Base-by-base conservation (phyloP, 2,329 filamentous ascomycete species). In the Fulvia fulva region DNA sequence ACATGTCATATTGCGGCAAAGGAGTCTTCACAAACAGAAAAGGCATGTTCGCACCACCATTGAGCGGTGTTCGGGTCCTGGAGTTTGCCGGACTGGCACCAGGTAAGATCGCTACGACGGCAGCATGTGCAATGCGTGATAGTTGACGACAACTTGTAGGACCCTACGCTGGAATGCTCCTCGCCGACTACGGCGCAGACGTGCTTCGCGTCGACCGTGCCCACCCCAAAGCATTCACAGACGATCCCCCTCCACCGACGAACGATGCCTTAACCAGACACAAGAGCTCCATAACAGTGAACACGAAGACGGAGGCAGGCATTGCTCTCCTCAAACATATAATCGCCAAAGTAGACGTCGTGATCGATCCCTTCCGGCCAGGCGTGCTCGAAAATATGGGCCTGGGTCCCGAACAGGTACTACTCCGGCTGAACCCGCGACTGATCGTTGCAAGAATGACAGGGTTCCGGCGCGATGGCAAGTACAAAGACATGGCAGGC, bases 341-440 rank as follows among this genome's bases (percentile, higher is more conserved):
- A 1, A 76, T 88, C 34, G 74, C 77, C 16, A 71, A 77, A 16
- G 81, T 85, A 56, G 93, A 97, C 74, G 80, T 97, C 34, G 74
- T 97, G 26, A 94, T 97, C 73, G 94, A 97, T 73, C 93, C 94
- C 0, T 97, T 91, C 78, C 89, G 93, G 0, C 93, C 93, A 0
- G 91, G 91, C 34, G 90, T 97, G 0, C 82, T 97, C 1, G 93
- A 97, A 76, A 89, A 87, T 53, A 83, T 93, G 9, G 88, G 88
- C 0, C 83, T 97, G 1, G 86, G 85, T 0, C 93, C 93, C 0
- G 74, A 79, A 7, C 80, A 83, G 0, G 82, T 83, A 1, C 80
- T 97, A 7, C 77, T 85, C 26, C 77, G 75, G 23, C 70, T 83
- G 19, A 96, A 97, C 73, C 88, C 87, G 11, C 80, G 87, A 0